Evolutionary conservation across 371 early-diverging fungal species (phyloP).

Genomic region (Circinella umbellata): DNA sequence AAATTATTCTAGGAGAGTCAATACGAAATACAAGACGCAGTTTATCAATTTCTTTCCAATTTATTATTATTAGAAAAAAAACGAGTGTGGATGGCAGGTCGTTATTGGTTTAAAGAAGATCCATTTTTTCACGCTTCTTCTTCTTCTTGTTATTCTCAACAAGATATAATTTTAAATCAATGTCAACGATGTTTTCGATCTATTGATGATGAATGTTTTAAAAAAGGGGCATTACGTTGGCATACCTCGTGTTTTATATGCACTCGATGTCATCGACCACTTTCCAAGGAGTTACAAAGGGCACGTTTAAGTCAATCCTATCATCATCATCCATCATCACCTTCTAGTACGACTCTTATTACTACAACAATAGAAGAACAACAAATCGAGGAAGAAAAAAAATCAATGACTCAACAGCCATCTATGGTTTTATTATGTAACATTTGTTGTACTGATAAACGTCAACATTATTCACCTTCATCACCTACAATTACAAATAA

Average conservation of each 20-base stretch:
- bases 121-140: slow-evolving; percentile 15
- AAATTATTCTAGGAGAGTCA: slow-evolving; percentile 32
- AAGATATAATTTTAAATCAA: slow-evolving; percentile 57
- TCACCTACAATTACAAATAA: not conserved
- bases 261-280: slow-evolving; percentile 55
- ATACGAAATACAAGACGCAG: slow-evolving; percentile 37
- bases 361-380: not conserved
- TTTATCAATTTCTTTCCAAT: slow-evolving; percentile 58
- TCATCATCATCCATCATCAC: not conserved
- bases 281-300: slow-evolving; percentile 51
- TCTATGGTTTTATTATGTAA: slow-evolving; percentile 40
- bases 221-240: slow-evolving; percentile 64
- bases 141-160: not conserved
- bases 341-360: not conserved
- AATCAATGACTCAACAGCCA: slow-evolving; percentile 16
- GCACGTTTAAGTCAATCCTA: slow-evolving; percentile 47
- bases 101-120: slow-evolving; percentile 46
- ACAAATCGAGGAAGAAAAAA: no score
- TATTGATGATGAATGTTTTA: slow-evolving; percentile 84
- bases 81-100: slow-evolving; percentile 51
- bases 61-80: slow-evolving; percentile 62
- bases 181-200: slow-evolving; percentile 72
- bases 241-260: slow-evolving; percentile 79
- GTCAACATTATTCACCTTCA: not conserved
- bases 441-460: slow-evolving; percentile 29